These are phyloP conservation scores for Phytophthora vignae DNA, from an alignment of 352 stramenopile genomes.

Conservation along the genomic window DNA sequence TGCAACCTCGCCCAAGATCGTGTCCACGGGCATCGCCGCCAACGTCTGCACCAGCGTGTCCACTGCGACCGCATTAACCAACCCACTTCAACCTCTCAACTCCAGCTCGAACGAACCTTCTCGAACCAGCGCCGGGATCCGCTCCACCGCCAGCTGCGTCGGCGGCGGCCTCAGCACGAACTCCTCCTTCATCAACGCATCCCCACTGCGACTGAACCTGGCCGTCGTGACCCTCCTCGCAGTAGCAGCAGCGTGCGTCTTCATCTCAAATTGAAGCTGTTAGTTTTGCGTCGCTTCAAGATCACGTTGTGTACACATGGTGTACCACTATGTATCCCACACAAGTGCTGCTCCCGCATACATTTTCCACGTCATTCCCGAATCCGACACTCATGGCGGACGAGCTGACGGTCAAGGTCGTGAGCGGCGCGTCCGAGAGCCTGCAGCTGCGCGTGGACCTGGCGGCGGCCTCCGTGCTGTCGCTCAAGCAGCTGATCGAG, in stretches of 20 bases:
- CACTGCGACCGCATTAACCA: conserved; percentile 19
- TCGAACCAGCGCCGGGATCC: conserved; percentile 52
- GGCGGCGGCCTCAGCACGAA: not conserved
- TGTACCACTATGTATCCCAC: conserved; percentile 5
- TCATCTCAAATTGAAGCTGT: conserved; percentile 2
- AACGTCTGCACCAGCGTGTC: conserved; percentile 39
- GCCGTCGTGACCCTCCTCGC: not conserved
- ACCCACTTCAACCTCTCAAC: conserved; percentile 15
- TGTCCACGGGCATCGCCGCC: conserved; percentile 4
- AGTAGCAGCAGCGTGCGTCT: not conserved
- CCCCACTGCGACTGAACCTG: conserved; percentile 14
- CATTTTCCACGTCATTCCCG: conserved; percentile 2
- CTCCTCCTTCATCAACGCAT: not conserved
- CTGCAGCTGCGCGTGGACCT: conserved; percentile 59
- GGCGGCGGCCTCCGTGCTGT: conserved; percentile 55
- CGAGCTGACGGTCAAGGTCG: conserved; percentile 77
- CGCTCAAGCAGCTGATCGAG: conserved; percentile 75
- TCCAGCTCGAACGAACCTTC: conserved; percentile 48
- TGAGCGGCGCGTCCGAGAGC: conserved; percentile 66
- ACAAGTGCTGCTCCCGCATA: too few species aligned
- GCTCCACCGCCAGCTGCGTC: conserved; percentile 41
- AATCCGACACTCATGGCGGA: conserved; percentile 32
- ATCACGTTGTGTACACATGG: conserved; percentile 16
- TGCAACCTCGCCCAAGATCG: conserved; percentile 17
- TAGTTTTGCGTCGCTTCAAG: conserved; percentile 21